Evolutionary conservation across 371 early-diverging fungal genomes (phyloP), one percentile per base, ranked within the genome.

Genomic region (Mortierella sp.): DNA sequence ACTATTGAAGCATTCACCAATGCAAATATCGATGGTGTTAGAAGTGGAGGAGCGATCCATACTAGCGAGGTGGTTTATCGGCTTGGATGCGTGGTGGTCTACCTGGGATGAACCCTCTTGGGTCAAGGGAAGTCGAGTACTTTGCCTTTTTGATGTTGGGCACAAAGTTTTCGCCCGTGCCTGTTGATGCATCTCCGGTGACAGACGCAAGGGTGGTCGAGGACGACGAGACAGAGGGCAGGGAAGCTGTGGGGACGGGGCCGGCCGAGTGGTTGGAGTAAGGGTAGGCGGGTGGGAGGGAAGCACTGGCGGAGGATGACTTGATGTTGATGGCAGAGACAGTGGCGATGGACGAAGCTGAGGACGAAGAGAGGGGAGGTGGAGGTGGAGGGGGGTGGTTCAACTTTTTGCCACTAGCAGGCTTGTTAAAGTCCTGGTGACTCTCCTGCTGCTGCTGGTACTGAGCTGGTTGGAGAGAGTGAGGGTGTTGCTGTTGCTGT

Each of bases 61-160:
- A 32, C 63, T 14, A 63, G 21, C 21, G 24, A 38, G 65, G 41
- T 21, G 24, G 65, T 65, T 63, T 63, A 21, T 65, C 21, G 38
- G 24, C 5, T 32, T 35, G 29, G 35, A 18, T 63, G 11, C 12
- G 58, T 4, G 32, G 3, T 63, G 35, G 65, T 35, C 38, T 91
- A 93, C 93, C 93, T 74, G 94, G 94, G 82, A 94, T 92, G 80
- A 91, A 93, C 35, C 94, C 94, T 70, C 94, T 83, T 8, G 92
- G 88, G 81, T 94, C 94, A 7, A 92, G 88, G 14, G 93, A 92
- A 51, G 94, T 94, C 12, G 93, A 92, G 73, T 94, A 94, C 75
- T 90, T 90, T 70, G 90, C 89, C 65, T 83, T 83, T 77, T 89
- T 89, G 75, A 91, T 88, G 65, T 87, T 89, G 63, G 88, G 89